Evolutionary conservation across 1,284 basidiomycete genomes (phyloP), one percentile per base, ranked within the genome.

Genomic region (Ustilago curta): DNA sequence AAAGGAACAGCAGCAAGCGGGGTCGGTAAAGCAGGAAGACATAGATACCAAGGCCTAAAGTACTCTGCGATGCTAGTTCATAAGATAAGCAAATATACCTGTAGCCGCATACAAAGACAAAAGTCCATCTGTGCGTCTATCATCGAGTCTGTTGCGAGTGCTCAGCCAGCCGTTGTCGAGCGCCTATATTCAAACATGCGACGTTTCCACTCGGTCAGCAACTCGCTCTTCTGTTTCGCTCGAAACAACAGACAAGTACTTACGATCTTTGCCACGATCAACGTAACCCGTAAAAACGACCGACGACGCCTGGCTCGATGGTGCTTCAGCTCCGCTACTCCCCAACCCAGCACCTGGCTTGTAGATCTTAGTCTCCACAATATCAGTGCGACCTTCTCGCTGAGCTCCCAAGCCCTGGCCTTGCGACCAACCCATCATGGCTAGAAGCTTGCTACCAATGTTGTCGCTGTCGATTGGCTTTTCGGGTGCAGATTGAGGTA

Each of bases 331-430:
- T 23, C 11, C 44, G 25, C 42, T 62, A 29, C 66, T 70, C 19
- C 75, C 75, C 35, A 77, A 16, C 1, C 75, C 75, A 16, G 67
- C 75, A 2, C 75, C 67, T 2, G 67, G 60, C 39, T 53, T 59
- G 58, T 77, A 75, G n/a, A 73, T 35, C 56, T 69, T 71, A n/a
- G 75, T 65, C 37, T 77, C 59, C 8, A 77, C 55, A 32, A 68
- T 66, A 8, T 67, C 60, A 16, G 64, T 58, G 2, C 71, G 48
- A 6, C 75, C 75, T 40, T 70, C 21, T 3, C 61, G 29, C 7
- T 59, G 23, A 19, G 39, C 31, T 3, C 75, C 75, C 8, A 77
- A 49, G 31, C 75, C 75, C 48, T 67, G 53, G 27, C 75, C 75
- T 16, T 67, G 63, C 0, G 65, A 55, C 75, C 75, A 77, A 8